A percentile compares a stretch with the other conserved stretches of the same genome.
These are phyloP conservation scores for Colletotrichum tabaci DNA, from an alignment of 2,329 filamentous ascomycete species.

Conservation along the genomic window DNA sequence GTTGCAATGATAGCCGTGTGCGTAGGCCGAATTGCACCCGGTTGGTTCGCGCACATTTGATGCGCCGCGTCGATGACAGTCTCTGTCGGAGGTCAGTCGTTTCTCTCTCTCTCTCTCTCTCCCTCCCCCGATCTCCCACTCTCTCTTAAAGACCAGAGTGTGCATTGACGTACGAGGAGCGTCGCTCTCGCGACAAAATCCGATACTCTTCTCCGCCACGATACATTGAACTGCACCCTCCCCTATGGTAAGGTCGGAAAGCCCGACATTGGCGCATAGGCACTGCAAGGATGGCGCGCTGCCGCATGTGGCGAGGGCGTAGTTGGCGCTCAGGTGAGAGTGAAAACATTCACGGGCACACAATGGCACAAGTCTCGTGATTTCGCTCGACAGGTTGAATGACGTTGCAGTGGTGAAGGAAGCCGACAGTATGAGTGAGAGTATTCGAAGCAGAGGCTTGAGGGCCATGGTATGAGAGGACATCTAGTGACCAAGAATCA, in stretches of 20 bases:
- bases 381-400: slow-evolving; percentile 53
- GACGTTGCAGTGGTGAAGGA: slow-evolving; percentile 47
- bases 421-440: slow-evolving; percentile 50
- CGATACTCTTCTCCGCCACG: slow-evolving; percentile 64
- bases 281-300: slow-evolving; percentile 69
- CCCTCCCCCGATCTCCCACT: no score
- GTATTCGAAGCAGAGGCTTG: slow-evolving; percentile 51
- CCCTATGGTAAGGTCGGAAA: slow-evolving; percentile 77
- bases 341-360: slow-evolving; percentile 75
- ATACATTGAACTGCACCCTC: slow-evolving; percentile 80
- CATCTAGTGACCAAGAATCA: slow-evolving; percentile 52
- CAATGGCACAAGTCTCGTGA: slow-evolving; percentile 64
- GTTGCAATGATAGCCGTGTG: slow-evolving; percentile 73
- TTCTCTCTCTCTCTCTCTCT: not conserved
- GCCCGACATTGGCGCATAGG: slow-evolving; percentile 73
- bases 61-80: slow-evolving; percentile 65
- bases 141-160: no score
- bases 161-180: slow-evolving; percentile 53
- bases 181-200: slow-evolving; percentile 66
- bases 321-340: slow-evolving; percentile 75
- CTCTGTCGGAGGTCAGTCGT: slow-evolving; percentile 48
- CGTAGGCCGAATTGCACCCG: slow-evolving; percentile 68
- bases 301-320: slow-evolving; percentile 64
- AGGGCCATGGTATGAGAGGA: slow-evolving; percentile 60
- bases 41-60: slow-evolving; percentile 69